phyloP scores from a whole-genome alignment of 2,329 filamentous ascomycete species.

The Aureobasidium subglaciale region DNA sequence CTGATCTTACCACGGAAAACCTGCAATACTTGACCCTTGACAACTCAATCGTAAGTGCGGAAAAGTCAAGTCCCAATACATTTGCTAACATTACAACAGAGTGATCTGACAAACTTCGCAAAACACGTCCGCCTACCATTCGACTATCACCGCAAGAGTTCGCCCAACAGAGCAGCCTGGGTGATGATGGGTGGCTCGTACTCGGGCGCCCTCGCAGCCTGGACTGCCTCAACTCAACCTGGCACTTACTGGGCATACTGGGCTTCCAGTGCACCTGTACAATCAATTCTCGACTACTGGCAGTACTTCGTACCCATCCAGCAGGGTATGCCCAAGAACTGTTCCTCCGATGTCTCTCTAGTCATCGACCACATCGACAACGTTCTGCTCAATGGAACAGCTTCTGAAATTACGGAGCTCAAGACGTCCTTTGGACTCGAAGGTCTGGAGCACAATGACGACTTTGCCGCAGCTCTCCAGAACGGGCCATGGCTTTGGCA shows the following conservation, averaged over 20 bases:
- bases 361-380: slow-evolving; percentile 46
- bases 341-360: slow-evolving; percentile 45
- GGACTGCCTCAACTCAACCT: slow-evolving; percentile 46
- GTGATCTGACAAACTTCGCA: slow-evolving; percentile 50
- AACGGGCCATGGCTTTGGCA: slow-evolving; percentile 56
- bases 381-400: slow-evolving; percentile 25
- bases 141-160: slow-evolving; percentile 40
- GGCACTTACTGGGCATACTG: slow-evolving; percentile 57
- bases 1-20: slow-evolving; percentile 44
- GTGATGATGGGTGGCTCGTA: slow-evolving; percentile 52
- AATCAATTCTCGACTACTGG: slow-evolving; percentile 51
- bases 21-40: slow-evolving; percentile 49
- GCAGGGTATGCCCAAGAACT: slow-evolving; percentile 53
- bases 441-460: slow-evolving; percentile 44
- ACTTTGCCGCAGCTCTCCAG: slow-evolving; percentile 47
- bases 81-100: slow-evolving; percentile 11
- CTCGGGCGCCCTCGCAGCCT: slow-evolving; percentile 47
- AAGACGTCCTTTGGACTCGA: slow-evolving; percentile 48
- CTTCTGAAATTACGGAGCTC: slow-evolving; percentile 33
- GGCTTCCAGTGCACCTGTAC: slow-evolving; percentile 48
- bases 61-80: too few species aligned
- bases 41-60: slow-evolving; percentile 37
- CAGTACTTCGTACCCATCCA: slow-evolving; percentile 52
- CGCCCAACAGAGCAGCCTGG: slow-evolving; percentile 50
- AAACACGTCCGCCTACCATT: slow-evolving; percentile 48